Evolutionary conservation across 1,284 basidiomycete species (phyloP).

Genomic region (Peniophora sp.): DNA sequence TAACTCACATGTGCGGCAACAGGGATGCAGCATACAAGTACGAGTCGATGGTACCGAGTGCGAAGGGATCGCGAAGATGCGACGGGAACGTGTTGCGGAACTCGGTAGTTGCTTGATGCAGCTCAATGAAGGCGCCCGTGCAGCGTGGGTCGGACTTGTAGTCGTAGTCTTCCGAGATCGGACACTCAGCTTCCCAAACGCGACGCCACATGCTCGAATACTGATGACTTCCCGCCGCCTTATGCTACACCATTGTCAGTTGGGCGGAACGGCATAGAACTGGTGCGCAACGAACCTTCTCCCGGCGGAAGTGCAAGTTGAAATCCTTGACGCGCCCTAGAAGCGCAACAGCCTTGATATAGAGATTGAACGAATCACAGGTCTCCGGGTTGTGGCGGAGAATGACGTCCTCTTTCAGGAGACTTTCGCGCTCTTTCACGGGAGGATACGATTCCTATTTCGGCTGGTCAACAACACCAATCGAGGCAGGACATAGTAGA

Average conservation of each 20-base stretch:
- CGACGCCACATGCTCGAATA: constrained; percentile 26
- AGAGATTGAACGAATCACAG: constrained; percentile 63
- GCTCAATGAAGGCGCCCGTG: constrained; percentile 55
- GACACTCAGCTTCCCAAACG: constrained; percentile 16
- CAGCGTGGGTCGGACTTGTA: constrained; percentile 39
- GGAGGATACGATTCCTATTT: neutral
- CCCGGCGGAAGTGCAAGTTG: constrained; percentile 48
- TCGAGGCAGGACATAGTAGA: no score
- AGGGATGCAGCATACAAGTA: constrained; percentile 59
- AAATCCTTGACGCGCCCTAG: constrained; percentile 67
- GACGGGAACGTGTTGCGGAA: constrained; percentile 55
- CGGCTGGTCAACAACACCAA: neutral
- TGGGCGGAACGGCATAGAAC: constrained; percentile 44
- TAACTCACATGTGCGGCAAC: constrained; percentile 54
- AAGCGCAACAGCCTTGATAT: constrained; percentile 61
- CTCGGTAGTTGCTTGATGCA: constrained; percentile 48
- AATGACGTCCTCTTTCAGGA: constrained; percentile 41
- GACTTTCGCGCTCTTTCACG: neutral
- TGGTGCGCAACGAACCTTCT: constrained; percentile 39
- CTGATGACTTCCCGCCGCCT: constrained; percentile 8
- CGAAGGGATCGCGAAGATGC: constrained; percentile 47
- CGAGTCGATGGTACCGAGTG: constrained; percentile 50
- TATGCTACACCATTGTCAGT: constrained; percentile 13
- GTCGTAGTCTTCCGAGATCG: constrained; percentile 2
- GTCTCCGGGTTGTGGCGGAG: constrained; percentile 43